phyloP scores from a whole-genome alignment of 768 basidiomycete genomes.

The Serpula lacrymans region DNA sequence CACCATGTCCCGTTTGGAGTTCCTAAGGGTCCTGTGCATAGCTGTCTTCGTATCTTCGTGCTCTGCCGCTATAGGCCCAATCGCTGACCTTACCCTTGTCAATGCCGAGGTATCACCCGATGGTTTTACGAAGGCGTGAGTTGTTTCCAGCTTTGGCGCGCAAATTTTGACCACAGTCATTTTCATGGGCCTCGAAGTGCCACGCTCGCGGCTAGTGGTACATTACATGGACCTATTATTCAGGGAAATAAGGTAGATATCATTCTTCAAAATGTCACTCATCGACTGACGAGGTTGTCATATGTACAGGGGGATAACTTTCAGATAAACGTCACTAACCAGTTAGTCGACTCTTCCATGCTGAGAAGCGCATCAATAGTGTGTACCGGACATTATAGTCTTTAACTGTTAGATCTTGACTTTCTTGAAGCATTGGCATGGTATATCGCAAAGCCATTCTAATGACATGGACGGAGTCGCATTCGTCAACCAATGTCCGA shows the following conservation, averaged over 20 bases:
- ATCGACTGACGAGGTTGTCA: not conserved
- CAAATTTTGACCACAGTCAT: too few species aligned
- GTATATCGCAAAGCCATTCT: conserved; percentile 38
- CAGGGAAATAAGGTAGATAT: not conserved
- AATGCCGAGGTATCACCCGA: conserved; percentile 29
- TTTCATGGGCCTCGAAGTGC: not conserved
- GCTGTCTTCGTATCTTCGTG: too few species aligned
- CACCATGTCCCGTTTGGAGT: too few species aligned
- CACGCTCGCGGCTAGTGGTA: not conserved
- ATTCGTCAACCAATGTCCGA: conserved; percentile 48
- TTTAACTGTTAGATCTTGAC: not conserved
- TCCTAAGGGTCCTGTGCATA: too few species aligned
- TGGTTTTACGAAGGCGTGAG: conserved; percentile 17
- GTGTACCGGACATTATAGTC: conserved; percentile 7
- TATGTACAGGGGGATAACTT: conserved; percentile 30
- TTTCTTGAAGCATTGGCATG: conserved; percentile 44
- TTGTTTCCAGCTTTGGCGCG: too few species aligned
- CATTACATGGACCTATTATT: not conserved
- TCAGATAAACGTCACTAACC: conserved; percentile 39
- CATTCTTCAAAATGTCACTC: not conserved
- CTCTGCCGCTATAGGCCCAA: conserved; percentile 22
- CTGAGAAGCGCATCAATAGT: conserved; percentile 40
- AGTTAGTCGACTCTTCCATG: conserved; percentile 36
- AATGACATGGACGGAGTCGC: conserved; percentile 44
- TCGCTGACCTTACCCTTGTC: conserved; percentile 20